Conservation (phyloP, 1,284 basidiomycete genomes). For the Tilletia setariae region DNA sequence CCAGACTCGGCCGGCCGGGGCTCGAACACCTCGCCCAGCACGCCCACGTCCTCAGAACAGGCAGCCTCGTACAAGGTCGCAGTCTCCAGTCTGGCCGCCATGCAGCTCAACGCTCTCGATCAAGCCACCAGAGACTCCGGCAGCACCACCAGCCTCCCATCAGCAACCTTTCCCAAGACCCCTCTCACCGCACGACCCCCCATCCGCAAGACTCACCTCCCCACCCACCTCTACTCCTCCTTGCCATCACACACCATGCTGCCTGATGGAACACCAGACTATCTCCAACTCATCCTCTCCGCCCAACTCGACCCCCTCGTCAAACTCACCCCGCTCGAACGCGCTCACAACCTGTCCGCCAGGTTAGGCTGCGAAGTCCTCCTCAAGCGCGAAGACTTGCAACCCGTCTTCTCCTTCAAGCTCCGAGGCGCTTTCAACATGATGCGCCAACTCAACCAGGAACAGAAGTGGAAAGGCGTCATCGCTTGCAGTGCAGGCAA, state of each 20-base stretch:
- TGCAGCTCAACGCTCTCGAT: neutral
- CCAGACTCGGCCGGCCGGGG: neutral
- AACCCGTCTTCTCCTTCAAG: slow-evolving; percentile 99
- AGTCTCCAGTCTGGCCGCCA: neutral
- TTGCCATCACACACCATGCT: slow-evolving; percentile 68
- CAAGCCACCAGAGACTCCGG: neutral
- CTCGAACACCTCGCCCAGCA: neutral
- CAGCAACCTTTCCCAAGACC: neutral
- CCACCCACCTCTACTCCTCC: slow-evolving; percentile 62
- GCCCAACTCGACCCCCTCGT: slow-evolving; percentile 92
- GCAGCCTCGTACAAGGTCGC: neutral
- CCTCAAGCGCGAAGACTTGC: slow-evolving; percentile 90
- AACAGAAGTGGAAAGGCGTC: slow-evolving; percentile 95
- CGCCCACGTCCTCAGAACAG: neutral
- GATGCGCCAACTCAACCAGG: slow-evolving; percentile 83
- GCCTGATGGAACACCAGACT: slow-evolving; percentile 76
- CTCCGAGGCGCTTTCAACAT: slow-evolving; percentile 91
- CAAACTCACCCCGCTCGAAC: slow-evolving; percentile 84
- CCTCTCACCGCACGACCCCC: neutral
- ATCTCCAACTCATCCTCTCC: slow-evolving; percentile 84
- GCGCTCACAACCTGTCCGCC: slow-evolving; percentile 78
- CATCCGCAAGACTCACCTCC: neutral
- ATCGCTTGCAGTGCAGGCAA: slow-evolving; percentile 98
- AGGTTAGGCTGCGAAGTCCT: slow-evolving; percentile 88
- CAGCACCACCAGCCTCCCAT: neutral